These are phyloP conservation scores for Chrysanthemum lavandulifolium DNA, from an alignment of 129 eudicot genomes.

Conservation along the genomic window DNA sequence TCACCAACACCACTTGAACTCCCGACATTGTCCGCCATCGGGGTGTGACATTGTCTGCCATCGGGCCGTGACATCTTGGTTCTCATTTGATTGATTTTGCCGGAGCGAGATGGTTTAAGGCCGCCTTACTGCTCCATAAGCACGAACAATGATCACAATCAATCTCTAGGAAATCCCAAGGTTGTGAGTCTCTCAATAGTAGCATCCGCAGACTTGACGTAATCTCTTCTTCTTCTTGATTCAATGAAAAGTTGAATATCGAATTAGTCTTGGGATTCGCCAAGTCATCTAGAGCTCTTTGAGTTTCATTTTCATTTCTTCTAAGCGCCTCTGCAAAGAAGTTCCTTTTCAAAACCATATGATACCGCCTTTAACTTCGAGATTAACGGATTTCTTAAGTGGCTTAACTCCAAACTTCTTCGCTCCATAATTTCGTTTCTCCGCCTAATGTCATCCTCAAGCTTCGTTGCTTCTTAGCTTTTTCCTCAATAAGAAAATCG, in stretches of 20 bases:
- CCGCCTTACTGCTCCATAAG: slow-evolving; percentile 50
- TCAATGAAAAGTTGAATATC: too few species aligned
- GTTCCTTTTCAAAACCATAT: slow-evolving; percentile 31
- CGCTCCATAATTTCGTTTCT: slow-evolving; percentile 74
- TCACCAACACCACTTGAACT: slow-evolving; percentile 31
- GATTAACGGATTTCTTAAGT: slow-evolving; percentile 69
- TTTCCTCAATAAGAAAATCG: slow-evolving; percentile 75
- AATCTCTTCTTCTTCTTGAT: slow-evolving; percentile 21
- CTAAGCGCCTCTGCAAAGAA: too few species aligned
- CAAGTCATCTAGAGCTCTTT: too few species aligned
- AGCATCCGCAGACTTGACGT: slow-evolving; percentile 40
- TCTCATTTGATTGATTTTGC: slow-evolving; percentile 17
- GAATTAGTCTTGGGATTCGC: too few species aligned
- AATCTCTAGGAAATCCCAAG: slow-evolving; percentile 79
- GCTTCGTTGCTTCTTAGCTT: slow-evolving; percentile 27
- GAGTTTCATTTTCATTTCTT: too few species aligned
- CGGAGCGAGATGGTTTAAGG: slow-evolving; percentile 56
- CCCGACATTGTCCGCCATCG: slow-evolving; percentile 17
- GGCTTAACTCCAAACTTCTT: slow-evolving; percentile 80
- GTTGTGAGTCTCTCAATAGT: slow-evolving; percentile 52
- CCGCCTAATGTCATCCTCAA: slow-evolving; percentile 47
- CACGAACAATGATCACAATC: slow-evolving; percentile 51
- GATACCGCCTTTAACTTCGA: slow-evolving; percentile 59
- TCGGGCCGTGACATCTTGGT: slow-evolving; percentile 20
- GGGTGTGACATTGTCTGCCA: slow-evolving; percentile 20